Conservation (phyloP, 257 asterid genomes). For the Capsicum pubescens region DNA sequence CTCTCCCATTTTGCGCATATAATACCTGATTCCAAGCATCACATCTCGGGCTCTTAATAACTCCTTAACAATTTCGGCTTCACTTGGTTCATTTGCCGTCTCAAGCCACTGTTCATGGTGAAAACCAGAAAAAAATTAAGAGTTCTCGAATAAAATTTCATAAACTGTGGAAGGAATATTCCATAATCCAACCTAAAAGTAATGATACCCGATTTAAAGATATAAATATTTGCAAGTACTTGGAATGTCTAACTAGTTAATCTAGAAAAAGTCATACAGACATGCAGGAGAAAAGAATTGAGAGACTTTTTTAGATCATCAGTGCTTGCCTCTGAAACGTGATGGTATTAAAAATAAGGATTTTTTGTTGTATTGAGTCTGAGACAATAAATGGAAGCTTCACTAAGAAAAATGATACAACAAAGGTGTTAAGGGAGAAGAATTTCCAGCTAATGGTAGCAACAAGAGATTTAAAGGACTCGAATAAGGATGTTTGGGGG, state of each 20-base stretch:
- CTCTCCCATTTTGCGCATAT: constrained; percentile 92
- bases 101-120: constrained; percentile 63
- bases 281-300: background rate
- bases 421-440: background rate
- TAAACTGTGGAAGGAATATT: background rate
- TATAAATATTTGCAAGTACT: background rate
- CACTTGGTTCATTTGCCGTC: constrained; percentile 52
- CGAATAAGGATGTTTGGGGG: background rate
- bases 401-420: background rate
- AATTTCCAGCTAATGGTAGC: constrained; percentile 22
- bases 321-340: background rate
- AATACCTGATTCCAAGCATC: constrained; percentile 80
- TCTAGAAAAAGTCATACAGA: background rate
- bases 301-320: background rate
- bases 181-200: constrained; percentile 3
- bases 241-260: background rate
- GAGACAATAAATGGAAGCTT: constrained; percentile 11
- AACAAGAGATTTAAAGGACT: background rate
- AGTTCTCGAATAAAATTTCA: background rate
- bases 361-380: background rate
- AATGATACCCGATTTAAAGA: background rate
- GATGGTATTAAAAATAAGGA: background rate
- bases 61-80: constrained; percentile 64
- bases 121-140: constrained; percentile 13
- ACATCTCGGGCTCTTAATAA: constrained; percentile 88